Conservation (phyloP, 305 asterid genomes). For the Solanum chacoense region DNA sequence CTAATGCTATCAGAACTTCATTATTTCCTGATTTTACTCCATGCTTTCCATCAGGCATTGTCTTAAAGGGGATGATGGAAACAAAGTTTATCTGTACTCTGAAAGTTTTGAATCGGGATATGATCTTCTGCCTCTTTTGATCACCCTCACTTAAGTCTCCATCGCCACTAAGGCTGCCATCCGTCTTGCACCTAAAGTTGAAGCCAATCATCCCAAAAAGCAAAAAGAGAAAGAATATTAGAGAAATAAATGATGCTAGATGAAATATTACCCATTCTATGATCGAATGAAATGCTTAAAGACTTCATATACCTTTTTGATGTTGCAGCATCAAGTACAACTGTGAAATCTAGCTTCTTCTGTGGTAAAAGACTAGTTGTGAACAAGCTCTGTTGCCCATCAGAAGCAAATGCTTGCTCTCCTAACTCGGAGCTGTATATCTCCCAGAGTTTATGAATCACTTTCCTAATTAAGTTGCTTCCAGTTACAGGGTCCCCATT, state of each 20-base stretch:
- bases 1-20: conserved; percentile 1
- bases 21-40: neutral
- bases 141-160: neutral
- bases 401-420: conserved; percentile 6
- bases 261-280: neutral
- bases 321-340: conserved; percentile 6
- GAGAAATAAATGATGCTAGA: neutral
- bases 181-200: neutral
- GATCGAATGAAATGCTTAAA: neutral
- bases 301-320: neutral
- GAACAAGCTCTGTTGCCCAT: neutral
- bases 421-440: conserved; percentile 6
- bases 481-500: conserved; percentile 3
- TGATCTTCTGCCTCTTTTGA: conserved; percentile 8
- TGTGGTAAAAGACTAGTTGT: conserved; percentile 4
- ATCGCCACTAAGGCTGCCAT: neutral
- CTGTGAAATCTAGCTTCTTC: conserved; percentile 2
- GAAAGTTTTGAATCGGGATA: conserved; percentile 1
- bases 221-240: neutral
- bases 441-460: conserved; percentile 7
- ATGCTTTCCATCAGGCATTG: neutral
- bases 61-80: neutral
- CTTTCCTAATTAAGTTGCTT: neutral
- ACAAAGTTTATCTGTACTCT: neutral
- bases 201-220: neutral